Percentiles rank a stretch among this genome's conserved stretches.
Conservation (phyloP, 2,329 filamentous ascomycete genomes). For the Alternaria arbusti region DNA sequence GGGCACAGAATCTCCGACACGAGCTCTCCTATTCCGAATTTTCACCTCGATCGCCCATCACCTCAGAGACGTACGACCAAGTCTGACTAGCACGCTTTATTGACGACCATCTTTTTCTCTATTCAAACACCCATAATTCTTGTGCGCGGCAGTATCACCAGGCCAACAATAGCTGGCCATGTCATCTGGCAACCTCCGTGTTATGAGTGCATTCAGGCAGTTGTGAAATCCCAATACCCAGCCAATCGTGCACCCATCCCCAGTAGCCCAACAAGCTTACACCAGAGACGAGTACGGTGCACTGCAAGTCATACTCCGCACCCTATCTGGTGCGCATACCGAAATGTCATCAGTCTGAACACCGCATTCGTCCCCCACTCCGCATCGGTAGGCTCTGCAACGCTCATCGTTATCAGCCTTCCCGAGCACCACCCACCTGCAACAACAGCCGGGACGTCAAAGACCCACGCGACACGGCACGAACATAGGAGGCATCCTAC, state of each 20-base stretch:
- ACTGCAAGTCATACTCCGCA: slow-evolving; percentile 23
- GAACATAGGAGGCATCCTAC: slow-evolving; percentile 2
- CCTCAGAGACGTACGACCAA: slow-evolving; percentile 1
- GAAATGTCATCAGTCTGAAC: slow-evolving; percentile 5
- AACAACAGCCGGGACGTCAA: slow-evolving; percentile 14
- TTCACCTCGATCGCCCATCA: slow-evolving; percentile 1
- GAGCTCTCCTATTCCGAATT: slow-evolving; percentile 8
- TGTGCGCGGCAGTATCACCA: not conserved
- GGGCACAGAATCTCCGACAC: slow-evolving; percentile 11
- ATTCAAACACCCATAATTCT: not conserved
- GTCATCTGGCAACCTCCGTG: not conserved
- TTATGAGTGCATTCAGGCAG: slow-evolving; percentile 16
- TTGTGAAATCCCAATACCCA: slow-evolving; percentile 12
- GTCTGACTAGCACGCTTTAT: slow-evolving; percentile 14
- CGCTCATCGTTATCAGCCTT: slow-evolving; percentile 5
- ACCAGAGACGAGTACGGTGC: slow-evolving; percentile 3
- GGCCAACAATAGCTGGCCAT: not conserved
- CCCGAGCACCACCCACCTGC: not conserved
- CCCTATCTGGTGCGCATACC: slow-evolving; percentile 14
- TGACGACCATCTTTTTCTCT: slow-evolving; percentile 2
- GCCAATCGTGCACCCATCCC: slow-evolving; percentile 5
- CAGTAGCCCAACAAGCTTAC: slow-evolving; percentile 2
- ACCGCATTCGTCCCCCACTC: slow-evolving; percentile 1
- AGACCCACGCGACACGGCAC: slow-evolving; percentile 25
- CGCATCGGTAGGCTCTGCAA: not conserved